phyloP scores from a whole-genome alignment of 768 basidiomycete genomes.

The Xerocomellus amylosporus region DNA sequence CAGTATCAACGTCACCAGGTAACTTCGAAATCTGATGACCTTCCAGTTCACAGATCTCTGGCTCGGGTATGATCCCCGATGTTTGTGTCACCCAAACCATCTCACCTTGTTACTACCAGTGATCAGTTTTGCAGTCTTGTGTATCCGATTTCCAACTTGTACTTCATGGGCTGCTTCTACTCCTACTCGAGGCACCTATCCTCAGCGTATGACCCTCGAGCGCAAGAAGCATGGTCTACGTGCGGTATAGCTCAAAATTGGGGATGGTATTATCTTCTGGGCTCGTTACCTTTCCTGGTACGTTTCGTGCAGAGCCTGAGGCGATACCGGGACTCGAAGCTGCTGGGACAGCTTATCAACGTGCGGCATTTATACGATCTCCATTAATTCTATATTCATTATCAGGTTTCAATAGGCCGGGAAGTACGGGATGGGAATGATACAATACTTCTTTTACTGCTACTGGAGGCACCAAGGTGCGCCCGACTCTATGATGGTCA shows the following conservation, averaged over 20 bases:
- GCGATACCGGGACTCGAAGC: conserved; percentile 77
- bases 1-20: not conserved
- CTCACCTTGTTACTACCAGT: conserved; percentile 35
- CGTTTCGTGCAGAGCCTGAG: conserved; percentile 86
- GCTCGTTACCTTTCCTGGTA: conserved; percentile 63
- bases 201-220: conserved; percentile 26
- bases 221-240: conserved; percentile 45
- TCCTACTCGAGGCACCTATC: conserved; percentile 14
- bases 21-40: conserved; percentile 3
- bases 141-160: conserved; percentile 72
- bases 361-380: conserved; percentile 40
- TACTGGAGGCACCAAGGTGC: conserved; percentile 71
- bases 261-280: conserved; percentile 59
- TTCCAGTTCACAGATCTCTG: conserved; percentile 81
- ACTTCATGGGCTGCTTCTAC: conserved; percentile 75
- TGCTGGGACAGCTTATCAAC: conserved; percentile 82
- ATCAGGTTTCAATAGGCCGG: conserved; percentile 56
- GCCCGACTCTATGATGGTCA: not conserved
- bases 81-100: not conserved
- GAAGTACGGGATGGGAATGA: conserved; percentile 72
- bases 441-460: conserved; percentile 66
- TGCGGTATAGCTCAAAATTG: conserved; percentile 49
- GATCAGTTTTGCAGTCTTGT: conserved; percentile 81
- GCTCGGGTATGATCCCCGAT: conserved; percentile 59
- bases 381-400: not conserved